Evolutionary conservation across 2,329 filamentous ascomycete genomes (phyloP), one percentile per base, ranked within the genome.

Genomic region (Aspergillus versicolor): DNA sequence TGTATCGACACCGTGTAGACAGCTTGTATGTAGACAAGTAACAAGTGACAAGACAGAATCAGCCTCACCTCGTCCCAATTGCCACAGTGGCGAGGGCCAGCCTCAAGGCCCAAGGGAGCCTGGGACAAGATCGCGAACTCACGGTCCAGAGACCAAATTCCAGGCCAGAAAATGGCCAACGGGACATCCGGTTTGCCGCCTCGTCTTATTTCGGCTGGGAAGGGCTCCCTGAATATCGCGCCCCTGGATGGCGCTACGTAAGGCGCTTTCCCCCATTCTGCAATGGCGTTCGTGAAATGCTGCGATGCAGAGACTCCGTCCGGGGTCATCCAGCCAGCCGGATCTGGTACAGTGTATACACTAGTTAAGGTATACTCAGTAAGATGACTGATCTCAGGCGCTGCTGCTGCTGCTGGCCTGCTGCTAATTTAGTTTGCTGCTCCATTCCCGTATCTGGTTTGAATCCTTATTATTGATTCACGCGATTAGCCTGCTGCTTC

Each of bases 111-210:
- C n/a, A 19, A 40, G 7, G 9, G 17, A 24, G 24, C 13, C 40
- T 24, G 34, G 13, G 49, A 52, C 22, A 30, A 8, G 11, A 50
- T 19, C 27, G 27, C 27, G 27, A 30, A 30, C 9, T 30, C 27
- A 17, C 6, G 17, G 6, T 38, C 38, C 9, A 37, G 34, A 37
- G 12, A 37, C 12, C 5, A 37, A 55, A 30, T 30, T 22, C n/a
- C 30, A 43, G 49, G 46, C 49, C n/a, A 45, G 12, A 11, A 9
- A 42, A 50, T 50, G 45, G 40, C 54, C 52, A 43, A 44, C 19
- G 21, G 27, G 9, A 30, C 54, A 53, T 59, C 63, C 50, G 56
- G 62, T 64, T 65, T 60, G 61, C 56, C 56, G 63, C 61, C 63
- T 65, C 60, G 56, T 61, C 59, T 64, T 60, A 13, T 48, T 53